A percentile compares a stretch with the other conserved stretches of the same genome.
Evolutionary conservation across 225 moss, liverwort and hornwort species (phyloP).

Genomic region (Polytrichum formosum): DNA sequence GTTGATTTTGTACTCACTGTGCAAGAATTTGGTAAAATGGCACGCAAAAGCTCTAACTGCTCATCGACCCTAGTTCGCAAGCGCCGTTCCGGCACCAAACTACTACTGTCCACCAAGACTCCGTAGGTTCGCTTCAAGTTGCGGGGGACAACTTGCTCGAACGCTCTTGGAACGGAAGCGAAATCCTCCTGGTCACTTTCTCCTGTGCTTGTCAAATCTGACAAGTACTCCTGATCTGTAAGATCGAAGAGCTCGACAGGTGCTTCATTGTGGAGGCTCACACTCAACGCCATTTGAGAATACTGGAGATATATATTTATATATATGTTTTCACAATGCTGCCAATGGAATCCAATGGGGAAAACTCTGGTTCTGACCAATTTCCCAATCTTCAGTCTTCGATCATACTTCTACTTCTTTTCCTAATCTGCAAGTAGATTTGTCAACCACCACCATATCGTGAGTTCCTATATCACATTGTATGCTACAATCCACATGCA

Average conservation of each 20-base stretch:
- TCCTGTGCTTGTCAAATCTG: conserved; percentile 32
- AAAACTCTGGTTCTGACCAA: no score
- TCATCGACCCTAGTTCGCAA: conserved; percentile 29
- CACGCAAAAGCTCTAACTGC: conserved; percentile 38
- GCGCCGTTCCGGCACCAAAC: conserved; percentile 16
- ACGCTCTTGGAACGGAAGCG: conserved; percentile 1
- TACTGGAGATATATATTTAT: no score
- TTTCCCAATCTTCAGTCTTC: no score
- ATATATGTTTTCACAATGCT: no score
- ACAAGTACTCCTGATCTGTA: conserved; percentile 14
- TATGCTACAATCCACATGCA: no score
- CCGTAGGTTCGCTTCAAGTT: conserved; percentile 32
- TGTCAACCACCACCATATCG: no score
- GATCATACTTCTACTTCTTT: no score
- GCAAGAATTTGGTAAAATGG: conserved; percentile 24
- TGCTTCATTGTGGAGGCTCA: conserved; percentile 13
- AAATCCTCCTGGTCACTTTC: conserved; percentile 26
- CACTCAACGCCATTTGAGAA: conserved; percentile 5
- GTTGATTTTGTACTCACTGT: conserved; percentile 21
- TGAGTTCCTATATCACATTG: no score
- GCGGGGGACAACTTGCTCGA: conserved; percentile 11
- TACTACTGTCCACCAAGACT: conserved; percentile 5
- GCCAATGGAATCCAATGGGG: no score
- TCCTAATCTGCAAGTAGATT: no score
- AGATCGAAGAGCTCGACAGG: conserved; percentile 11